A percentile compares a stretch with the other conserved stretches of the same genome.
Conservation (phyloP, 163 green algal species). For the Prototheca stagnorum region DNA sequence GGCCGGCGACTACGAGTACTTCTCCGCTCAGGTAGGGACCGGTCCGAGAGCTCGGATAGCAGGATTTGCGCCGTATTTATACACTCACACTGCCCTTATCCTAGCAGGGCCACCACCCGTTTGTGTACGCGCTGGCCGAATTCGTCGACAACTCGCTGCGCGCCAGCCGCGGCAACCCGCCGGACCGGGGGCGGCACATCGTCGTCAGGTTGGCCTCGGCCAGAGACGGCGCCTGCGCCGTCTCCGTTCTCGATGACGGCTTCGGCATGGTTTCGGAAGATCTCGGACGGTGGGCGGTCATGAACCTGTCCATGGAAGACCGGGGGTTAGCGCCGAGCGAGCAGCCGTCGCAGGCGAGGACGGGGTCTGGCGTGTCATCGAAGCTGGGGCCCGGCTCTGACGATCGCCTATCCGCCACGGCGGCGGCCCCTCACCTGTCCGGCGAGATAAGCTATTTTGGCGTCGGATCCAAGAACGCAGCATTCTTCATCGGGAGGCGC, state of each 20-base stretch:
- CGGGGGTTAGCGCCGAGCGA: too few species aligned
- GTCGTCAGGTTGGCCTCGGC: slow-evolving; percentile 11
- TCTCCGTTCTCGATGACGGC: slow-evolving; percentile 57
- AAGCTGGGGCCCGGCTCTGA: too few species aligned
- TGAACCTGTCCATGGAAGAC: slow-evolving; percentile 74
- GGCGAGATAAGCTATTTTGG: slow-evolving; percentile 63
- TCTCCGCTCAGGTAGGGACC: slow-evolving; percentile 33
- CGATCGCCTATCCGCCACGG: too few species aligned
- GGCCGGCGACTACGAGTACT: slow-evolving; percentile 74
- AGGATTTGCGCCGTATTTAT: too few species aligned
- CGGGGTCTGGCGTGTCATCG: too few species aligned
- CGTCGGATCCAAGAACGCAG: slow-evolving; percentile 63
- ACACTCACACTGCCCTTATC: neutral
- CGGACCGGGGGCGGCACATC: slow-evolving; percentile 7
- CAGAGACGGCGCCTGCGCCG: slow-evolving; percentile 13
- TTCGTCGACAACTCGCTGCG: slow-evolving; percentile 66
- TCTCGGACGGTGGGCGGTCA: slow-evolving; percentile 67
- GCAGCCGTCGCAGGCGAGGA: neutral
- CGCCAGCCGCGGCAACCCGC: slow-evolving; percentile 25
- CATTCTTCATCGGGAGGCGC: slow-evolving; percentile 54
- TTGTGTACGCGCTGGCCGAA: slow-evolving; percentile 66
- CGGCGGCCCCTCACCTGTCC: too few species aligned
- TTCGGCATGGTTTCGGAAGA: slow-evolving; percentile 52
- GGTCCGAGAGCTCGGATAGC: neutral
- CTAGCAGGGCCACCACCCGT: slow-evolving; percentile 43